Evolutionary conservation across 176 grass and related monocot genomes (phyloP), one percentile per base, ranked within the genome.

Genomic region (Saccharum spontaneum): DNA sequence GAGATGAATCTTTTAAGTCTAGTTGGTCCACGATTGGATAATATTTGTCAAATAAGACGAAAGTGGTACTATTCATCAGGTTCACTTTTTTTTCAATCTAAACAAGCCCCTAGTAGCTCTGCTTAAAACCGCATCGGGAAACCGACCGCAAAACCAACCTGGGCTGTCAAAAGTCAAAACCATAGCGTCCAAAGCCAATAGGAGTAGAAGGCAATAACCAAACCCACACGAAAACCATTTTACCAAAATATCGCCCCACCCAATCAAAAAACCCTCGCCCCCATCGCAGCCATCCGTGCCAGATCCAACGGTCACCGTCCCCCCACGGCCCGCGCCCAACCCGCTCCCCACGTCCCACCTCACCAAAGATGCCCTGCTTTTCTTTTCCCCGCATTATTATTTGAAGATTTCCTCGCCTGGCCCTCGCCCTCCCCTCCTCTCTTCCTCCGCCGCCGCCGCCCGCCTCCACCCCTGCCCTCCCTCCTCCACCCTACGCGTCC

Each of bases 331-430:
- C 74, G 7, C 26, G 54, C 45, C 67, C 72, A 64, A 66, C 72
- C 67, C 69, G 78, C 37, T n/a, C 37, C 59, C 83, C 78, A 77
- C 65, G 79, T 82, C 80, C 50, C 67, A 71, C 65, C 83, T 45
- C 66, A 59, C 57, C 79, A 33, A 79, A 87, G 68, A 75, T 75
- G 48, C 76, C 61, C 75, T 77, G 20, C 48, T 67, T 83, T 90
- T 74, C 73, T 79, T 83, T 83, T 82, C 59, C 59, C 45, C 79
- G 38, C 83, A 86, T 83, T 79, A 83, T 87, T 90, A 79, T 87
- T 90, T 86, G 59, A 28, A 28, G 0, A 87, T 87, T 90, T 87
- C 84, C 79, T 28, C 83, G 6, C 76, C 28, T 28, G 28, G 28
- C 0, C 55, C 16, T 16, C 49, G 14, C 87, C 14, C 34, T 8